Evolutionary conservation across 2,329 filamentous ascomycete genomes (phyloP).

Genomic region (Fusarium austroafricanum): DNA sequence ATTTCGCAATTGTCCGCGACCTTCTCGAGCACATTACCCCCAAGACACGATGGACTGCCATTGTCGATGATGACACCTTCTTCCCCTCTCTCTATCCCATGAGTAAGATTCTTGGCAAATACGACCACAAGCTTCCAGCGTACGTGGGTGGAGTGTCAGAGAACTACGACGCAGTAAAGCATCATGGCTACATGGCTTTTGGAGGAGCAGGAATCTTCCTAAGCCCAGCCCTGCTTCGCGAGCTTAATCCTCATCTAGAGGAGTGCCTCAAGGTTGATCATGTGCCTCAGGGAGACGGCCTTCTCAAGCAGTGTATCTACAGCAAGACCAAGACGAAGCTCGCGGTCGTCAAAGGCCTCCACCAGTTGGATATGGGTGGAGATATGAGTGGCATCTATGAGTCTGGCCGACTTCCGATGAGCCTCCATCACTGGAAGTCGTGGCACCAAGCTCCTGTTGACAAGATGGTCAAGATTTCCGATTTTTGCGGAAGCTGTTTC

Average conservation of each 20-base stretch:
- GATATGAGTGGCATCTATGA: constrained; percentile 72
- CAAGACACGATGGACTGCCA: constrained; percentile 64
- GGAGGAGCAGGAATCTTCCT: constrained; percentile 71
- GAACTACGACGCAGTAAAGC: constrained; percentile 61
- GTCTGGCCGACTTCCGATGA: constrained; percentile 64
- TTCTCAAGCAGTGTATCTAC: constrained; percentile 69
- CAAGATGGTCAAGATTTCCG: constrained; percentile 60
- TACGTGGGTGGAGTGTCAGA: constrained; percentile 71
- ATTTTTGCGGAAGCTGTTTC: constrained; percentile 69
- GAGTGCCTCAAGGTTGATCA: constrained; percentile 56
- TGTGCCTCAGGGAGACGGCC: constrained; percentile 61
- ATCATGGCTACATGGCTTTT: constrained; percentile 69
- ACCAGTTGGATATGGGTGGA: constrained; percentile 67
- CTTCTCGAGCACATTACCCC: constrained; percentile 58
- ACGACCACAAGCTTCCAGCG: constrained; percentile 60
- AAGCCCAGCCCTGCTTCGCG: constrained; percentile 61
- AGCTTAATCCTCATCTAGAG: constrained; percentile 61
- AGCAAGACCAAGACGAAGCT: constrained; percentile 64
- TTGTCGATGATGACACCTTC: constrained; percentile 74
- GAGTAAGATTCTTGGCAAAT: constrained; percentile 57
- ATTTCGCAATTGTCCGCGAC: constrained; percentile 66
- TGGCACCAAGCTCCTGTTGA: constrained; percentile 66
- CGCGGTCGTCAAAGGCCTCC: constrained; percentile 65
- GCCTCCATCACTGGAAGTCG: constrained; percentile 72
- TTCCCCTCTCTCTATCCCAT: constrained; percentile 67